Conservation (phyloP, 352 stramenopile species). For the Globisporangium irregulare region DNA sequence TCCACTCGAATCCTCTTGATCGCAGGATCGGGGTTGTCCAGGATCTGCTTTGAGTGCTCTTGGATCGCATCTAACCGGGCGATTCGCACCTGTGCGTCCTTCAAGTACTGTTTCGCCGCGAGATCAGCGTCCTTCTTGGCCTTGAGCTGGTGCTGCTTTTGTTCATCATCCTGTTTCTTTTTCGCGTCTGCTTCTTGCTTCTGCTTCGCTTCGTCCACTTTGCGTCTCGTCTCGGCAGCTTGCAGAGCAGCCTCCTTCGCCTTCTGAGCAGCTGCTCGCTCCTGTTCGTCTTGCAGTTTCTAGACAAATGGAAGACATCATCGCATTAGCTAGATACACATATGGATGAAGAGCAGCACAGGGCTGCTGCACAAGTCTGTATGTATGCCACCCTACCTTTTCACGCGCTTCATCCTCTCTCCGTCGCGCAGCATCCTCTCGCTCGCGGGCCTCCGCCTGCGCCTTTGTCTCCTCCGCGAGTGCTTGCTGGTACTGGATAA, state of each 20-base stretch:
- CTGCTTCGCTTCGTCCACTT: constrained; percentile 24
- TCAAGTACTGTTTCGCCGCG: constrained; percentile 40
- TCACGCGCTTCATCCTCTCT: constrained; percentile 31
- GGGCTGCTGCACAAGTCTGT: not conserved
- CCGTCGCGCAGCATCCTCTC: constrained; percentile 30
- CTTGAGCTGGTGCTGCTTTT: constrained; percentile 29
- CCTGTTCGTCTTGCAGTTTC: constrained; percentile 27
- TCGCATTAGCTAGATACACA: not conserved
- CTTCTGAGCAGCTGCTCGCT: constrained; percentile 31
- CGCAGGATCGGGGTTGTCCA: constrained; percentile 38
- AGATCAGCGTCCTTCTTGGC: constrained; percentile 31
- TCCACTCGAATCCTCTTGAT: constrained; percentile 72
- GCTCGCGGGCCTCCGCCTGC: constrained; percentile 31
- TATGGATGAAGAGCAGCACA: not conserved
- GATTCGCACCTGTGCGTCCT: constrained; percentile 42
- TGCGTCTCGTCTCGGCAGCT: constrained; percentile 17
- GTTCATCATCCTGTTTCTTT: constrained; percentile 27
- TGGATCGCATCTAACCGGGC: constrained; percentile 54
- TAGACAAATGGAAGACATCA: not conserved
- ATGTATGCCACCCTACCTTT: constrained; percentile 21
- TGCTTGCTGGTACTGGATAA: constrained; percentile 43
- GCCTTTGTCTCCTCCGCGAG: constrained; percentile 26
- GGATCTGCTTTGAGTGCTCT: constrained; percentile 38
- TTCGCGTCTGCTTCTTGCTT: constrained; percentile 24
- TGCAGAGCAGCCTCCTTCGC: constrained; percentile 15